Evolutionary conservation across 2,329 filamentous ascomycete genomes (phyloP).

Genomic region (Bipolaris victoriae): DNA sequence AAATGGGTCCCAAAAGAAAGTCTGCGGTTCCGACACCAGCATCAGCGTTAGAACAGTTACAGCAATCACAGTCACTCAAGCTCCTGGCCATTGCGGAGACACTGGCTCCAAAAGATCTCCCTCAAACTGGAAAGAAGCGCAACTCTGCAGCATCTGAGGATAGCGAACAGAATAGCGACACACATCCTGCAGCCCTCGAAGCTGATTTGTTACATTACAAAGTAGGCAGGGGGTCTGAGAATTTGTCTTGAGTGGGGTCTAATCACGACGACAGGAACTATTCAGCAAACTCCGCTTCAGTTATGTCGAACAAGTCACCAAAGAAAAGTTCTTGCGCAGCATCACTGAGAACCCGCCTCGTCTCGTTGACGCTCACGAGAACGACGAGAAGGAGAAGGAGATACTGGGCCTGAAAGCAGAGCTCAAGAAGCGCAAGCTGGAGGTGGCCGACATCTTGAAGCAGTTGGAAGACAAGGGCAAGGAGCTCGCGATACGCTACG

Average conservation of each 20-base stretch:
- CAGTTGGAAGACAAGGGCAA: constrained; percentile 71
- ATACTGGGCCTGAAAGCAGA: constrained; percentile 72
- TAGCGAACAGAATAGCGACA: constrained; percentile 68
- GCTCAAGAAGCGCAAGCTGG: constrained; percentile 79
- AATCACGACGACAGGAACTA: constrained; percentile 66
- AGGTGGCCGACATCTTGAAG: constrained; percentile 74
- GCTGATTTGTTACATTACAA: constrained; percentile 90
- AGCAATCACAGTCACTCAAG: constrained; percentile 66
- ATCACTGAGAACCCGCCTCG: constrained; percentile 90
- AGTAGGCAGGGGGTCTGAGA: constrained; percentile 42
- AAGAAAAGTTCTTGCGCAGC: constrained; percentile 93
- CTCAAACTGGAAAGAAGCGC: constrained; percentile 50
- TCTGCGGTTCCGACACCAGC: constrained; percentile 30
- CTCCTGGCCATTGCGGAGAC: constrained; percentile 80
- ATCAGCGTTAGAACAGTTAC: constrained; percentile 59
- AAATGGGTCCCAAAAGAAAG: constrained; percentile 37
- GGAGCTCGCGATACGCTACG: constrained; percentile 64
- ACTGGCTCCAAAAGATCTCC: constrained; percentile 62
- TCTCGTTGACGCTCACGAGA: constrained; percentile 82
- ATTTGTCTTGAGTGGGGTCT: constrained; percentile 1
- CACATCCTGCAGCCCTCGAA: constrained; percentile 72
- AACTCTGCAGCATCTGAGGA: constrained; percentile 71
- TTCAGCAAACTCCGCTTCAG: constrained; percentile 97
- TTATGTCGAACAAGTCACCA: constrained; percentile 97
- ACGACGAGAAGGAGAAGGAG: constrained; percentile 62